Conservation (phyloP, 2,329 filamentous ascomycete species). For the Neopestalotiopsis sp. region DNA sequence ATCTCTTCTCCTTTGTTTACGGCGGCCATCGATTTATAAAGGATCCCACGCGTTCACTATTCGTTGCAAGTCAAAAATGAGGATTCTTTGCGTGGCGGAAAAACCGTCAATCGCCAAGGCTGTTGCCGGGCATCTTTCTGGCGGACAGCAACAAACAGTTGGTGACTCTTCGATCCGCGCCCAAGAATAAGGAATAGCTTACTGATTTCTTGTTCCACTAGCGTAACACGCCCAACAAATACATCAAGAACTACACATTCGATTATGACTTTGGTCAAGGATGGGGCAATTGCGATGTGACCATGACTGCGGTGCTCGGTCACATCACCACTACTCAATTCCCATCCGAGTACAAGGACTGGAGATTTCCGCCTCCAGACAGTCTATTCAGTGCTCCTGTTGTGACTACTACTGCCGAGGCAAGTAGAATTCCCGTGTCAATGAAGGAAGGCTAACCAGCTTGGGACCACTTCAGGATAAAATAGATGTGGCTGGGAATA, state of each 20-base stretch:
- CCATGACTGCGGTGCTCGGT: conserved; percentile 92
- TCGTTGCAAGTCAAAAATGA: conserved; percentile 45
- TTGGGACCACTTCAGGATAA: conserved; percentile 63
- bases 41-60: neutral
- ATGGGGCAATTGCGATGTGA: conserved; percentile 84
- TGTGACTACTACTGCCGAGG: conserved; percentile 68
- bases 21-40: neutral
- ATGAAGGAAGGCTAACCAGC: neutral
- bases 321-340: conserved; percentile 88
- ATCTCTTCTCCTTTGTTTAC: neutral
- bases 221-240: conserved; percentile 73
- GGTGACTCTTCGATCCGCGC: neutral
- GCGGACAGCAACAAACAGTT: conserved; percentile 52
- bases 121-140: conserved; percentile 86
- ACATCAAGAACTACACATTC: conserved; percentile 94
- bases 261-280: conserved; percentile 81
- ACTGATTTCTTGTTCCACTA: conserved; percentile 39
- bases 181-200: neutral
- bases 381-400: conserved; percentile 83
- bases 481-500: conserved; percentile 81
- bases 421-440: conserved; percentile 40
- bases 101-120: conserved; percentile 57
- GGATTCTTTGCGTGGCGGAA: conserved; percentile 60
- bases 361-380: conserved; percentile 80
- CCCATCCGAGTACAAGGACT: conserved; percentile 72